phyloP scores from a whole-genome alignment of 2,329 filamentous ascomycete genomes.

The Allantophomopsis cytisporea region DNA sequence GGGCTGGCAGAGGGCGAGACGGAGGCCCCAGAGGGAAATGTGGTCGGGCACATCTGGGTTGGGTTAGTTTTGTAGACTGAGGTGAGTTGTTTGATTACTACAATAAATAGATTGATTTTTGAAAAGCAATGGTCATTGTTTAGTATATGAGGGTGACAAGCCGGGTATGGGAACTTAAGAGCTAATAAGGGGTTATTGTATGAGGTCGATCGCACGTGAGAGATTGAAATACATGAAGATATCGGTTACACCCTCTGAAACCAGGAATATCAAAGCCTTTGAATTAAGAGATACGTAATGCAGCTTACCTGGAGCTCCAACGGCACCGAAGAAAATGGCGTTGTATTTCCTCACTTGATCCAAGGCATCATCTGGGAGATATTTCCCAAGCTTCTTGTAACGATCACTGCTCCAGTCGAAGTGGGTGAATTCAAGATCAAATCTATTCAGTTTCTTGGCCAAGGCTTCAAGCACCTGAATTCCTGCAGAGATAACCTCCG shows the following conservation, averaged over 20 bases:
- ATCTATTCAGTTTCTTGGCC: constrained; percentile 34
- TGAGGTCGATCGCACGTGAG: too few species aligned
- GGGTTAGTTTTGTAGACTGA: constrained; percentile 9
- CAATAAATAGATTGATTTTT: too few species aligned
- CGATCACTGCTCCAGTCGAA: constrained; percentile 46
- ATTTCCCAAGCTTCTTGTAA: constrained; percentile 43
- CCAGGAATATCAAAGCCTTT: too few species aligned
- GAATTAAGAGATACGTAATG: too few species aligned
- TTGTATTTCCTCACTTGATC: constrained; percentile 37
- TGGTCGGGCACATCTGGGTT: constrained; percentile 44
- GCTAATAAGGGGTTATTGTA: too few species aligned
- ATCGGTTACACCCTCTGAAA: too few species aligned
- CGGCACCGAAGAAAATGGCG: constrained; percentile 42
- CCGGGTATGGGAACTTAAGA: too few species aligned
- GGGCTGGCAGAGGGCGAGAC: constrained; percentile 44
- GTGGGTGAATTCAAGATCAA: constrained; percentile 44
- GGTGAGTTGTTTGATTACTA: too few species aligned
- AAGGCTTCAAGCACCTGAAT: constrained; percentile 46
- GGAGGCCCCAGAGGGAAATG: constrained; percentile 48
- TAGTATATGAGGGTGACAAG: too few species aligned
- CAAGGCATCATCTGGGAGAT: constrained; percentile 43
- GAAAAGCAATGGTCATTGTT: too few species aligned
- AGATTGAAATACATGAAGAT: too few species aligned
- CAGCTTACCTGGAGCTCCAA: constrained; percentile 33
- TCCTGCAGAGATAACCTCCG: constrained; percentile 46